Base-by-base conservation (phyloP, 331 rosid species). In the Quercus phellos region DNA sequence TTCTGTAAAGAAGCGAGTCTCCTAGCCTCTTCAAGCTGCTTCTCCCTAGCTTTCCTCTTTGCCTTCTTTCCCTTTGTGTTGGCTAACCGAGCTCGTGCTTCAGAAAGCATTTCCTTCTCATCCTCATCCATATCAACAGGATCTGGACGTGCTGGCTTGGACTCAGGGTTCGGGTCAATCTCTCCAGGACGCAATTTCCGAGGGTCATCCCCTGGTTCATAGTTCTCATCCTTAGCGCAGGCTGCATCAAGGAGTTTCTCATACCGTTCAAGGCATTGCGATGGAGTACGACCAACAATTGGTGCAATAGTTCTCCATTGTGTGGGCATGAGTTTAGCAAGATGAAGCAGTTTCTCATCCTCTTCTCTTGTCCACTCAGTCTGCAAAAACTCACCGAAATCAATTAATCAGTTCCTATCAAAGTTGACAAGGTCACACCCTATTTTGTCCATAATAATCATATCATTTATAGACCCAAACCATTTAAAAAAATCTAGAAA, bases 71-170 rank as follows among this genome's bases (percentile, higher is more conserved):
- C 98, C 80, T 94, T 94, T 1, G 98, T 94, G 78, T 94, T 94
- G n/a, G 97, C 98, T 75, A 94, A 83, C 85, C 98, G 85, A 74
- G 98, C 98, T 27, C 98, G 93, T 5, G 98, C 98, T 83, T 94
- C 98, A 0, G 98, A 94, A 86, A 94, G 94, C 98, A 94, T 94
- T 83, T 94, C 98, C 84, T 94, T 94, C 88, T 94, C 98, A 82
- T 94, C 98, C 91, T 94, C 98, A 70, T 94, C 98, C 98, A 92
- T 94, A 82, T 94, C 98, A 77, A 94, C 96, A 16, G 98, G 98
- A 78, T 94, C 98, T 2, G 98, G 98, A 0, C 98, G 93, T 11
- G 98, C 98, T 68, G 98, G 98, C 82, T 94, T 92, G 0, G 98
- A 92, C 74, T 94, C 98, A 0, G 98, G 97, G 72, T 94, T 94